Base-by-base conservation (phyloP, 306 rosid species). In the Gynostemma pentaphyllum region DNA sequence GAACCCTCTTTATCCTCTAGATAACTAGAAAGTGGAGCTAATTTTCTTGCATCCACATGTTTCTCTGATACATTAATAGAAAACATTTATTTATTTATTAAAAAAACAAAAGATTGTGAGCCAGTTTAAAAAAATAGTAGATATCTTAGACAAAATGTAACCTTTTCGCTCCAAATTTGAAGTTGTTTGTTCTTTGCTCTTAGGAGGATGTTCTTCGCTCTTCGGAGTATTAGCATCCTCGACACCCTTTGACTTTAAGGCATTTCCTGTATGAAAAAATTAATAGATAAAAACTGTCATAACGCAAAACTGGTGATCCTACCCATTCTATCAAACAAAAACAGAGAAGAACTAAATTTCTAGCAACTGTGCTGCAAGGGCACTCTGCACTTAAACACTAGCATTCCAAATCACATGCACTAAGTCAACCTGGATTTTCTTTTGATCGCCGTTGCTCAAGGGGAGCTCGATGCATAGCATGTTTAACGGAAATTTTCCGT, bases 381-480 rank as follows among this genome's bases (percentile, higher is more conserved):
- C 41, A 14, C 19, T 24, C 24, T 9, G 50, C 41, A 14, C 19
- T 24, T 39, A 14, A 37, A 45, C 29, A 62, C 55, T 32, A 12
- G 44, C 67, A 22, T 47, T 61, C 62, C 68, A 66, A 62, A 40
- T 54, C 54, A 66, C 19, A 70, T 21, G 61, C 64, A 69, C 46
- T 44, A 59, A 26, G 49, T 62, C 49, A 75, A 92, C 96, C 99
- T 88, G 78, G 80, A 73, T 56, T 70, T 71, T 71, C 78, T 80
- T 88, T 92, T 32, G 85, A 76, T 27, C 77, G 62, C 16, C 98
- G 72, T 39, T 72, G 82, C 66, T 86, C 90, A 54, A 81, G 88
- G 23, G 94, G 30, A 52, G 96, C 88, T 64, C 96, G 96, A 48
- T 87, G 95, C 79, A 64, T 79, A 55, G 99, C 99, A 68, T 79